Evolutionary conservation across 352 stramenopile species (phyloP).

Genomic region (Globisporangium sylvaticum): DNA sequence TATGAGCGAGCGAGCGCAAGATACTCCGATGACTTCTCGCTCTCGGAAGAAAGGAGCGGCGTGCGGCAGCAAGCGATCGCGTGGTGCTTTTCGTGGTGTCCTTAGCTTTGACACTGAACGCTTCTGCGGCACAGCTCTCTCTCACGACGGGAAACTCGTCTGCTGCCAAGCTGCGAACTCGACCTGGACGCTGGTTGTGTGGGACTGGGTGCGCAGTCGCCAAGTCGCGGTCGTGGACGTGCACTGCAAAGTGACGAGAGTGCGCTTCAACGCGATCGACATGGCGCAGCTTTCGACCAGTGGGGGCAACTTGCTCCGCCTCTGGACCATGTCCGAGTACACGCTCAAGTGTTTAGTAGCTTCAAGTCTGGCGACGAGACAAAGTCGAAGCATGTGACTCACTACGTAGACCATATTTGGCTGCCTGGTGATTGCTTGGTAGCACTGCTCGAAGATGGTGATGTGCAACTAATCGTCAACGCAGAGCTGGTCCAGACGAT

Average conservation of each 20-base stretch:
- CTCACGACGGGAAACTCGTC: slow-evolving; percentile 63
- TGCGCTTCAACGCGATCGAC: slow-evolving; percentile 75
- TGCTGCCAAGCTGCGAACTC: slow-evolving; percentile 50
- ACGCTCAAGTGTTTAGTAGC: slow-evolving; percentile 58
- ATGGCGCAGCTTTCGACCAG: slow-evolving; percentile 77
- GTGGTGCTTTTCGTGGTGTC: slow-evolving; percentile 33
- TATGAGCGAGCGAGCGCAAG: neutral
- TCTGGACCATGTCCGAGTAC: slow-evolving; percentile 77
- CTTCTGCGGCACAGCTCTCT: slow-evolving; percentile 53
- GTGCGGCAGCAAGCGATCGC: neutral
- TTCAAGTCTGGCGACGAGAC: slow-evolving; percentile 77
- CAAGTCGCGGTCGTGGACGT: slow-evolving; percentile 60
- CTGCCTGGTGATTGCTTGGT: slow-evolving; percentile 62
- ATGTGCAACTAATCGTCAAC: slow-evolving; percentile 74
- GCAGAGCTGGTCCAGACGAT: slow-evolving; percentile 69
- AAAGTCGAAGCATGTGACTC: slow-evolving; percentile 37
- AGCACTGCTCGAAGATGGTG: slow-evolving; percentile 62
- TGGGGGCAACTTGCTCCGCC: slow-evolving; percentile 56
- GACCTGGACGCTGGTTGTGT: slow-evolving; percentile 63
- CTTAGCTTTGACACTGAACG: slow-evolving; percentile 47
- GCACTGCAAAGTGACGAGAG: slow-evolving; percentile 65
- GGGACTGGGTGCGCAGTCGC: slow-evolving; percentile 69
- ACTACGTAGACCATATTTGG: slow-evolving; percentile 72
- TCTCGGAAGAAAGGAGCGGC: slow-evolving; percentile 8
- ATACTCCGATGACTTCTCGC: neutral